Base-by-base conservation (phyloP, 1,284 basidiomycete genomes). In the Irpex lacteus region DNA sequence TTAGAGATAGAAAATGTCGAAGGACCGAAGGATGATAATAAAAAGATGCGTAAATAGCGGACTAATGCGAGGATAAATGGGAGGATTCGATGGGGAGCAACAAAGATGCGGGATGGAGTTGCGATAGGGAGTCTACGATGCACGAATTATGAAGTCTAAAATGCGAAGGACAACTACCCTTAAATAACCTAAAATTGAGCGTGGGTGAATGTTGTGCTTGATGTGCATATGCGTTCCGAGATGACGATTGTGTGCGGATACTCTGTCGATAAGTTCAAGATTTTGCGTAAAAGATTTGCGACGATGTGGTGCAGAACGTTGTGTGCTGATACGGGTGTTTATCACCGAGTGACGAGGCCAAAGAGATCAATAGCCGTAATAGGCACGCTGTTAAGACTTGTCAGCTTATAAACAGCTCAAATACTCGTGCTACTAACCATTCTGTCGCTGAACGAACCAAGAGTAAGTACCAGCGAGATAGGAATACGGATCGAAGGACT, bases 361-460 rank as follows among this genome's bases (percentile, higher is more conserved):
- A 61, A 40, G 55, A 26, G 56, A 60, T 75, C 67, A 81, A 69
- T 81, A 81, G 65, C 80, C 80, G 64, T 82, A 81, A 70, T 82
- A 82, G 66, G 80, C 80, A 66, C 80, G 80, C 80, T 65, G 50
- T 56, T 64, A 68, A 65, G 52, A 65, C 38, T 59, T 2, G 60
- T 66, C 62, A 72, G 69, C 59, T 21, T 8, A 37, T n/a, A 57
- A 2, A 21, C 7, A 18, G 11, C 13, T 38, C 13, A 15, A 26
- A 26, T 26, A 26, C 26, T 55, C 15, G 15, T 13, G 34, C 34
- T 11, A 47, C 74, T 58, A 66, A 82, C 78, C 82, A 85, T 87
- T 72, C 83, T 79, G 67, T 84, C 82, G 68, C 81, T 84, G 63
- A 15, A 56, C 18, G 54, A 9, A 58, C 61, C 44, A 34, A 15